phyloP scores from a whole-genome alignment of 371 early-diverging fungal genomes.

The Mortierella sp. region DNA sequence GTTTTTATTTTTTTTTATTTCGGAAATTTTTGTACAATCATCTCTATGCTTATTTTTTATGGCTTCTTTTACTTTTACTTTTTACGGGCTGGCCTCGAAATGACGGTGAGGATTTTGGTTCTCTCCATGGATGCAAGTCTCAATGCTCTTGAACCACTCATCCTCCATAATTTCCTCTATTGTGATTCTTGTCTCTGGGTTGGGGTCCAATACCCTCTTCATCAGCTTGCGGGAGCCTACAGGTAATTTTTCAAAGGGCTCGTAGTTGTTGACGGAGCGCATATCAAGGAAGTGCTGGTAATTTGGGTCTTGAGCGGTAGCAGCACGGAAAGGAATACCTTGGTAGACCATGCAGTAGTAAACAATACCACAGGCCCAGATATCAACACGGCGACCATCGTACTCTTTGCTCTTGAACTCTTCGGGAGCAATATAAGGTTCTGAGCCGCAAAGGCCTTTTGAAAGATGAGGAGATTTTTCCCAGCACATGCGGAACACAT shows the following conservation, averaged over 20 bases:
- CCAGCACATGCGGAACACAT: slow-evolving; percentile 89
- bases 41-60: no score
- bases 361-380: slow-evolving; percentile 90
- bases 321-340: slow-evolving; percentile 81
- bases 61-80: background rate
- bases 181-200: slow-evolving; percentile 75
- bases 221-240: slow-evolving; percentile 67
- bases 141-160: slow-evolving; percentile 78
- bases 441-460: slow-evolving; percentile 86
- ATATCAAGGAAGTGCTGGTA: slow-evolving; percentile 68
- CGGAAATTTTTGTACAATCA: background rate
- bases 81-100: slow-evolving; percentile 30
- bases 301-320: slow-evolving; percentile 75
- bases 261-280: slow-evolving; percentile 63
- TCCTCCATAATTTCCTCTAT: slow-evolving; percentile 71
- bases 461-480: slow-evolving; percentile 77
- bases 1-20: background rate
- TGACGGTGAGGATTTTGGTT: slow-evolving; percentile 56
- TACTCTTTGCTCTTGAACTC: slow-evolving; percentile 77
- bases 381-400: slow-evolving; percentile 83
- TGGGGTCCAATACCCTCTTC: slow-evolving; percentile 86
- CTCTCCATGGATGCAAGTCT: slow-evolving; percentile 60
- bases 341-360: slow-evolving; percentile 85
- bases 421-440: slow-evolving; percentile 95
- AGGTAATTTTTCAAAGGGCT: slow-evolving; percentile 71